Evolutionary conservation across 495 filamentous ascomycete species (phyloP).

Genomic region (Alectoria sarmentosa): DNA sequence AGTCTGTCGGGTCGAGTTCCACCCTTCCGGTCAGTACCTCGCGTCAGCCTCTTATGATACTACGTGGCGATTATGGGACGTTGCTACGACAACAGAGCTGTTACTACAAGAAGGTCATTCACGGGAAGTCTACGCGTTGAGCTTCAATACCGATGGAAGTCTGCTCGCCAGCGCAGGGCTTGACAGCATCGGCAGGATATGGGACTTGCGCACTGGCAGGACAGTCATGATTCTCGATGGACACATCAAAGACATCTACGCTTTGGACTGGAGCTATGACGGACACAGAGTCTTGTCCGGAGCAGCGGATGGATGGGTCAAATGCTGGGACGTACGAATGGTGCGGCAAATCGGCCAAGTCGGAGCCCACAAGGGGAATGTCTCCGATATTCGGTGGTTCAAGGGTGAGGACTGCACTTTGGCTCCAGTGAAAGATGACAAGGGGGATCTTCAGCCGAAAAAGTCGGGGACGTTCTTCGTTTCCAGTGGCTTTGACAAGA

Average conservation of each 20-base stretch:
- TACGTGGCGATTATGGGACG: slow-evolving; percentile 96
- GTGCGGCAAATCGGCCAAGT: slow-evolving; percentile 76
- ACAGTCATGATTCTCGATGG: slow-evolving; percentile 95
- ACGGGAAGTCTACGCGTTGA: slow-evolving; percentile 79
- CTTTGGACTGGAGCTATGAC: slow-evolving; percentile 85
- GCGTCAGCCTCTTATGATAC: slow-evolving; percentile 94
- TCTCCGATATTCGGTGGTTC: slow-evolving; percentile 91
- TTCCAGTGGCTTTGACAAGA: slow-evolving; percentile 86
- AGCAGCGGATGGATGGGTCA: slow-evolving; percentile 91
- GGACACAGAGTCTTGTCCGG: slow-evolving; percentile 83
- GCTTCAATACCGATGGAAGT: slow-evolving; percentile 86
- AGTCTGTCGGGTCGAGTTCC: slow-evolving; percentile 88
- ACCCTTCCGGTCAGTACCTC: slow-evolving; percentile 83
- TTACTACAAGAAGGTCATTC: slow-evolving; percentile 92
- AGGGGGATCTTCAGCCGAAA: slow-evolving; percentile 42
- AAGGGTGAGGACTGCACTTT: slow-evolving; percentile 59
- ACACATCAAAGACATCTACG: slow-evolving; percentile 89
- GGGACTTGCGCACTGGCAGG: slow-evolving; percentile 90
- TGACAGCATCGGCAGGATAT: slow-evolving; percentile 91
- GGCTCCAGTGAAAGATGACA: slow-evolving; percentile 52
- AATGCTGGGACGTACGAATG: slow-evolving; percentile 94
- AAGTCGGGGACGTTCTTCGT: slow-evolving; percentile 71
- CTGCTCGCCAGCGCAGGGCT: slow-evolving; percentile 83
- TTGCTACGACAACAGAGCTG: slow-evolving; percentile 74
- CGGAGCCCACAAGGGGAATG: slow-evolving; percentile 84